Evolutionary conservation across 176 grass and related monocot genomes (phyloP).

Genomic region (Zea mays): Zm-B73-REFERENCE-NAM-5.0 NC_050096.1:37422501-37423000

Average conservation of each 20-base stretch:
- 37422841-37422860: slow-evolving; percentile 70
- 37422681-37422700: slow-evolving; percentile 5
- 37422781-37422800: slow-evolving; percentile 11
- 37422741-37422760: slow-evolving; percentile 55
- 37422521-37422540: slow-evolving; percentile 65
- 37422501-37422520: slow-evolving; percentile 55
- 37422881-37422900: background rate
- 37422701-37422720: slow-evolving; percentile 27
- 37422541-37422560: slow-evolving; percentile 61
- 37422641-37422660: slow-evolving; percentile 29
- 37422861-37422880: slow-evolving; percentile 10
- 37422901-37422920: slow-evolving; percentile 10
- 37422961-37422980: background rate
- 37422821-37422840: slow-evolving; percentile 65
- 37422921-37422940: background rate
- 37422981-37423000: background rate
- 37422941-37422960: background rate
- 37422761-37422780: slow-evolving; percentile 49
- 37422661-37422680: slow-evolving; percentile 33
- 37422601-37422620: slow-evolving; percentile 60
- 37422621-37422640: slow-evolving; percentile 49
- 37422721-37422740: slow-evolving; percentile 24
- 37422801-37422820: slow-evolving; percentile 62
- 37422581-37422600: slow-evolving; percentile 64
- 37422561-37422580: slow-evolving; percentile 66